A percentile compares a stretch with the other conserved stretches of the same genome.
phyloP scores from a whole-genome alignment of 176 grass and related monocot genomes.

The Rhynchospora pubera region DNA sequence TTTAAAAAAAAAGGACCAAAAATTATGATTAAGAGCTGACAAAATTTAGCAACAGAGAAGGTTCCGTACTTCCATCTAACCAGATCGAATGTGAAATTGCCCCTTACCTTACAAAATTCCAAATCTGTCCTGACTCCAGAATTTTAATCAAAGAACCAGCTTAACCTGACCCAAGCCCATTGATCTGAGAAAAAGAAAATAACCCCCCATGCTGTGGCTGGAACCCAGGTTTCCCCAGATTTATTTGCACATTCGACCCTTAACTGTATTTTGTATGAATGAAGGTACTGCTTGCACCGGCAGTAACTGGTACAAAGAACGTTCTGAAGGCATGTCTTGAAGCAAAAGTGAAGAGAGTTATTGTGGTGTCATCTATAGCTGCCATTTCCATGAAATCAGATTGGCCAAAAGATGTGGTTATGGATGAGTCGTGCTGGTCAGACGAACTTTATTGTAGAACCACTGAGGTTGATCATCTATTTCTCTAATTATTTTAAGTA shows the following conservation, averaged over 20 bases:
- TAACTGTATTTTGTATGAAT: slow-evolving; percentile 8
- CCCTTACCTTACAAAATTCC: background rate
- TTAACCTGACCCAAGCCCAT: too few relatives aligned
- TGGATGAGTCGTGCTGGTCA: slow-evolving; percentile 62
- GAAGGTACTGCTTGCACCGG: slow-evolving; percentile 49
- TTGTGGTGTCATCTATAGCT: slow-evolving; percentile 52
- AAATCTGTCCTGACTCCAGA: background rate
- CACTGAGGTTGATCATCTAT: slow-evolving; percentile 30
- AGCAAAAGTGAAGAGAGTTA: slow-evolving; percentile 39
- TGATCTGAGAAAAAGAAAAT: too few relatives aligned
- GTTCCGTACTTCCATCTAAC: background rate
- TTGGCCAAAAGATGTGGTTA: slow-evolving; percentile 30
- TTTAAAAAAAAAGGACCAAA: background rate
- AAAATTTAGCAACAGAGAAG: background rate
- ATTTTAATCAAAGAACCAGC: background rate
- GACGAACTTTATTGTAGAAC: slow-evolving; percentile 47
- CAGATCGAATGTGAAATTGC: background rate
- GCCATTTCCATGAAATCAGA: slow-evolving; percentile 37
- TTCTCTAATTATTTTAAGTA: background rate
- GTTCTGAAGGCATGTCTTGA: slow-evolving; percentile 42
- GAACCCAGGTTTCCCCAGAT: background rate
- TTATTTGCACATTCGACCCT: background rate
- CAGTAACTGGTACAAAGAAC: slow-evolving; percentile 52
- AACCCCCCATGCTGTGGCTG: too few relatives aligned
- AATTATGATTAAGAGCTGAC: background rate